These are phyloP conservation scores for Chlorella sorokiniana DNA, from an alignment of 139 green algal species.

Conservation along the genomic window DNA sequence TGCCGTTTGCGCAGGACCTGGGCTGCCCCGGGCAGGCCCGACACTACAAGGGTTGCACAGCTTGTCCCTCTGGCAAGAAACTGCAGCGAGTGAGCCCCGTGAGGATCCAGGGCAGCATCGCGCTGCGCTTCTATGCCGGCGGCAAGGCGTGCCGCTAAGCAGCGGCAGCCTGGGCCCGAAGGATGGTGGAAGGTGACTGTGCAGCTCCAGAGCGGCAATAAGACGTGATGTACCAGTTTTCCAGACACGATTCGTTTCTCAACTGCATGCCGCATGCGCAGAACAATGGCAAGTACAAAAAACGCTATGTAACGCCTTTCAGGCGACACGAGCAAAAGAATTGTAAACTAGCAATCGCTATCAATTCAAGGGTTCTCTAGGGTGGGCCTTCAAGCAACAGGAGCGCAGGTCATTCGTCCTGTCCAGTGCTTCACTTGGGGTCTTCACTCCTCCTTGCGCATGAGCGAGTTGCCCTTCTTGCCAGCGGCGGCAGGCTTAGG, in stretches of 20 bases:
- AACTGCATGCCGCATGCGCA: background rate
- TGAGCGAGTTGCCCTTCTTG: no score
- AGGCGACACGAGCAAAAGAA: no score
- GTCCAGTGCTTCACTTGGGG: background rate
- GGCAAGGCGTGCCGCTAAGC: background rate
- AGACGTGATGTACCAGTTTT: no score
- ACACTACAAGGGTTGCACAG: background rate
- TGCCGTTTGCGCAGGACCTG: background rate
- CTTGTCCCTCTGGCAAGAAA: background rate
- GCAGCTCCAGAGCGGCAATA: no score
- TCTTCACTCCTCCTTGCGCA: constrained; percentile 19
- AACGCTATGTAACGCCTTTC: background rate
- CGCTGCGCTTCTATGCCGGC: background rate
- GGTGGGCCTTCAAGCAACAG: background rate
- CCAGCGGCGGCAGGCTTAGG: background rate
- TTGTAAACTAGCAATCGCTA: background rate
- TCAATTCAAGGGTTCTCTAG: background rate
- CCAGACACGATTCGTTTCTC: background rate
- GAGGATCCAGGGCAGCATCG: background rate
- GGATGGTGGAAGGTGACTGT: no score
- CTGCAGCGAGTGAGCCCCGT: background rate
- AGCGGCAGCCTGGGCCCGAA: no score
- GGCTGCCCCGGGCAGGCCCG: background rate
- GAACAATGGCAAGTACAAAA: background rate
- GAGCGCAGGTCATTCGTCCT: background rate